These are phyloP conservation scores for Epicoccum sorghinum DNA, from an alignment of 2,329 filamentous ascomycete genomes.

Conservation along the genomic window DNA sequence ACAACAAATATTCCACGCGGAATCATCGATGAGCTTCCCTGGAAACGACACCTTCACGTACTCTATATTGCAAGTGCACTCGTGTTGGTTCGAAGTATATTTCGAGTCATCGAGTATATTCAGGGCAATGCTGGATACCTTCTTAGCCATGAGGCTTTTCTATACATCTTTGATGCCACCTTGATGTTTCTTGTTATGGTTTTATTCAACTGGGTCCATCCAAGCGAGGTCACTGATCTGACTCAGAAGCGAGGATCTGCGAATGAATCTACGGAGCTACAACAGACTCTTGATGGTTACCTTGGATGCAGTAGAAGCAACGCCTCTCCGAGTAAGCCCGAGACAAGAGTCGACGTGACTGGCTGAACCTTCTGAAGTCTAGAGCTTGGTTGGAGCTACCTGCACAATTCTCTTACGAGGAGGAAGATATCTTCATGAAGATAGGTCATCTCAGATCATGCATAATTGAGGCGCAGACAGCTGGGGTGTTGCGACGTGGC, in stretches of 20 bases:
- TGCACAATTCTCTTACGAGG: no score
- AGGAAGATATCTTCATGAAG: no score
- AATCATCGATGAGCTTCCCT: constrained; percentile 18
- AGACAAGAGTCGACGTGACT: neutral
- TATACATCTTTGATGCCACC: constrained; percentile 55
- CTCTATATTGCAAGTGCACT: constrained; percentile 54
- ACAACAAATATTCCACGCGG: neutral
- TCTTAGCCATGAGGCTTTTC: constrained; percentile 49
- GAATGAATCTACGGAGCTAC: constrained; percentile 11
- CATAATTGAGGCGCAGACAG: no score
- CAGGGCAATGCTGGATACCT: constrained; percentile 54
- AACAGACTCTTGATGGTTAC: constrained; percentile 4
- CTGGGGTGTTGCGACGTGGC: no score
- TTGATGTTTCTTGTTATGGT: constrained; percentile 53
- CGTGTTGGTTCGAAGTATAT: constrained; percentile 58
- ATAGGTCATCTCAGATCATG: no score
- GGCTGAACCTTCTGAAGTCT: neutral
- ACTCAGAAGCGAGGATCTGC: constrained; percentile 17
- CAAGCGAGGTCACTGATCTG: constrained; percentile 34
- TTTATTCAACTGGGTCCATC: constrained; percentile 48
- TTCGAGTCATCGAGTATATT: constrained; percentile 57
- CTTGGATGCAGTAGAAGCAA: neutral
- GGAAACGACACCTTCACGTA: constrained; percentile 47
- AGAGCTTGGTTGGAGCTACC: no score
- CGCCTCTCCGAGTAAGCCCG: neutral